phyloP scores from a whole-genome alignment of 441 rosid species.

The Euphorbia celastroides region DNA sequence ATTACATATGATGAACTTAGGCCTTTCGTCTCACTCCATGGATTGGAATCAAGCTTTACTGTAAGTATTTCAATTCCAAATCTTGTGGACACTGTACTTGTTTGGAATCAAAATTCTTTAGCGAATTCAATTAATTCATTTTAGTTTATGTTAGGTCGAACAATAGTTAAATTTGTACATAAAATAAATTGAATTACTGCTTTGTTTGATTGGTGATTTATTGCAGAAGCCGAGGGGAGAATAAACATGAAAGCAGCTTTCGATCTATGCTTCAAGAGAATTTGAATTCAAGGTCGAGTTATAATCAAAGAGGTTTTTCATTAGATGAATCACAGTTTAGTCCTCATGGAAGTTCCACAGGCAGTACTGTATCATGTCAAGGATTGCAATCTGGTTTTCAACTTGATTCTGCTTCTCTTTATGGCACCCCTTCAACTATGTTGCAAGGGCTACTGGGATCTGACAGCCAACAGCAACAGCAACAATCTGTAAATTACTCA shows the following conservation, averaged over 20 bases:
- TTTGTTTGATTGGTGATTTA: constrained; percentile 5
- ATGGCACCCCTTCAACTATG: constrained; percentile 46
- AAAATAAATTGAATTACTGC: too few species aligned
- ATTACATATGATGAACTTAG: constrained; percentile 83
- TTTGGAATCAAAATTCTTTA: too few species aligned
- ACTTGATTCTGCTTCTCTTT: constrained; percentile 50
- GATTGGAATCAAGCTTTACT: constrained; percentile 74
- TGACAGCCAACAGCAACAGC: constrained; percentile 24
- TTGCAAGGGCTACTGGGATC: constrained; percentile 48
- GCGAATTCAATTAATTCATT: too few species aligned
- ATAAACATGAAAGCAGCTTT: constrained; percentile 58
- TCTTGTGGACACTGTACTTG: too few species aligned
- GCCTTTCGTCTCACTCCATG: constrained; percentile 71
- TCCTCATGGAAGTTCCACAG: constrained; percentile 58
- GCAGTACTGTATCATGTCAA: constrained; percentile 60
- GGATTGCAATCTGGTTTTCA: constrained; percentile 46
- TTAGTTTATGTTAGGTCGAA: too few species aligned
- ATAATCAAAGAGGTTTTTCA: constrained; percentile 52
- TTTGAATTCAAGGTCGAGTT: constrained; percentile 33
- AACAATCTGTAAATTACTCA: constrained; percentile 28
- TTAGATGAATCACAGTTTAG: constrained; percentile 56
- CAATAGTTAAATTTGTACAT: too few species aligned
- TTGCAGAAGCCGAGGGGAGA: constrained; percentile 48
- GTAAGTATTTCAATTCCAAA: constrained; percentile 34
- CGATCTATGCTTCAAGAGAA: constrained; percentile 77